Base-by-base conservation (phyloP, 139 green algal species). In the Tetraselmis chui region DNA sequence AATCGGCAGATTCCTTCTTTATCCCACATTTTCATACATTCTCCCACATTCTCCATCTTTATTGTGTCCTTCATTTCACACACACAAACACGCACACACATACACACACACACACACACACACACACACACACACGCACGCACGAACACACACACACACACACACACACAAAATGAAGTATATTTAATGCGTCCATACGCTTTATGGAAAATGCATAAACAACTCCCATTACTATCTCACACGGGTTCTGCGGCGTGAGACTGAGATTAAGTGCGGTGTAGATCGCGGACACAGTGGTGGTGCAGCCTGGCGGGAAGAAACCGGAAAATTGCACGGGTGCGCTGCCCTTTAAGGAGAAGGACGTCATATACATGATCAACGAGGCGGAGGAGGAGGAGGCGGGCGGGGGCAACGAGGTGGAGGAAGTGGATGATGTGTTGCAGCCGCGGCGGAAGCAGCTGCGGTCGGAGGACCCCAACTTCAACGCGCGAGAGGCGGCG, bases 211-310 rank as follows among this genome's bases (percentile, higher is more conserved):
- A 23, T 23, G 23, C 59, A n/a, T 75, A 75, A 23, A 75, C 59
- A 23, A 75, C 59, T 75, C 59, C 59, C 59, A 75, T 23, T 23
- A 75, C 59, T 75, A 23, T 23, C 23, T 75, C 23, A 23, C 59
- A n/a, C n/a, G n/a, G 29, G 83, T 59, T 26, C 82, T 90, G 75
- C 29, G 30, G 30, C 75, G 79, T 24, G 30, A 81, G 30, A 76
- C 83, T 31, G 76, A 77, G 1, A 74, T 76, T 1, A 87, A 89
- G 67, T 80, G 90, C 93, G 2, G 83, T 95, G 30, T 89, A 95
- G 87, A 82, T 99, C 28, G 91, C 94, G 1, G 96, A 99, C 93
- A 98, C 96, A 0, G 91, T 96, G 0, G 83, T 97, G 32, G 86
- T 94, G 58, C 82, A 87, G 31, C 75, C 81, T 27, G 87, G 83